These are phyloP conservation scores for Debaryomyces udenii DNA, from an alignment of 1,139 yeast species.

Conservation along the genomic window DNA sequence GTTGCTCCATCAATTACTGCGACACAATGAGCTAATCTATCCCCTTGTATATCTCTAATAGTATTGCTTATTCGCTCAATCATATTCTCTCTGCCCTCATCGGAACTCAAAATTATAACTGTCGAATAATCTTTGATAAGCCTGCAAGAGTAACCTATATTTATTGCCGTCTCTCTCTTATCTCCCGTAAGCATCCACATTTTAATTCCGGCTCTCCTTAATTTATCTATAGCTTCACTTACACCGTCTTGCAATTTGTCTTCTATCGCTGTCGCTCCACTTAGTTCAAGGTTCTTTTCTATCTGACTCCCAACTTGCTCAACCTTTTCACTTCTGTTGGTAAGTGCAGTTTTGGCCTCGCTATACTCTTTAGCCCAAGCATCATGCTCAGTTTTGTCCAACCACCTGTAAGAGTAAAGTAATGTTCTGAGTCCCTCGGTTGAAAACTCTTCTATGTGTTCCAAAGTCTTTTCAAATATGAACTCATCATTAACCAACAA, in stretches of 20 bases:
- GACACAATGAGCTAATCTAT: conserved; percentile 88
- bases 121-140: conserved; percentile 92
- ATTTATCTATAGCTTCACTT: conserved; percentile 87
- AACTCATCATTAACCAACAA: conserved; percentile 75
- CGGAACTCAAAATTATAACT: conserved; percentile 71
- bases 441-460: conserved; percentile 91
- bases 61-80: conserved; percentile 61
- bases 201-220: conserved; percentile 90
- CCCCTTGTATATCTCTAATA: conserved; percentile 60
- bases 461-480: conserved; percentile 78
- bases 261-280: conserved; percentile 97
- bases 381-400: conserved; percentile 60
- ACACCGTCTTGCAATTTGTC: conserved; percentile 97
- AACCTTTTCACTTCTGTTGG: conserved; percentile 64
- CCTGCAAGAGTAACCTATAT: conserved; percentile 93
- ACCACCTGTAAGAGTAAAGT: conserved; percentile 77
- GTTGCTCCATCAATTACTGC: conserved; percentile 93
- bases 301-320: conserved; percentile 73
- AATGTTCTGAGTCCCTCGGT: conserved; percentile 93
- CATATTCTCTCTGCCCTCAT: conserved; percentile 54
- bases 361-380: conserved; percentile 69
- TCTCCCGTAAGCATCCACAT: conserved; percentile 99
- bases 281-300: conserved; percentile 65
- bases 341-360: conserved; percentile 76
- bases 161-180: conserved; percentile 95